Evolutionary conservation across 2,329 filamentous ascomycete species (phyloP).

Genomic region (Trichoderma sp.): DNA sequence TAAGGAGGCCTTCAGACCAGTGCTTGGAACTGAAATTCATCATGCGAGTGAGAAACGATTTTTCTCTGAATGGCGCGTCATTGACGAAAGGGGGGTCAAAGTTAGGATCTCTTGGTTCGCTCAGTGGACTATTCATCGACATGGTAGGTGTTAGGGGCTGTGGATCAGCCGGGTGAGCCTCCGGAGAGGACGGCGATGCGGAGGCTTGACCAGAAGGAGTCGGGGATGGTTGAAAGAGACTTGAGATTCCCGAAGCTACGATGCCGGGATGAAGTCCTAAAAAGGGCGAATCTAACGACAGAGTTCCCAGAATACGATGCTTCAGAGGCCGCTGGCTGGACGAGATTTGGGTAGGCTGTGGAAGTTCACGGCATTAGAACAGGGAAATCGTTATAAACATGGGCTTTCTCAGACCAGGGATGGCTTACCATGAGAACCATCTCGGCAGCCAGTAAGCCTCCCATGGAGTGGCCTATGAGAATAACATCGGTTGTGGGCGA

Average conservation of each 20-base stretch:
- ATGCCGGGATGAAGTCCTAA: constrained; percentile 87
- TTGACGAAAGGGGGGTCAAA: constrained; percentile 77
- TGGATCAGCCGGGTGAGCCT: constrained; percentile 18
- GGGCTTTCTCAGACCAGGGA: not conserved
- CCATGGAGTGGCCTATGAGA: constrained; percentile 86
- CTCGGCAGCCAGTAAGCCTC: constrained; percentile 78
- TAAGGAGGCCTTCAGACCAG: constrained; percentile 62
- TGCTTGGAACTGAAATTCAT: constrained; percentile 82
- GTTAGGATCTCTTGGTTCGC: constrained; percentile 51
- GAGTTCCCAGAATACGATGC: constrained; percentile 74
- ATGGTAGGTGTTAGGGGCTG: not conserved
- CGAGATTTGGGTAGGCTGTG: constrained; percentile 35
- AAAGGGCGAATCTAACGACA: constrained; percentile 84
- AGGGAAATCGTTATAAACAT: not conserved
- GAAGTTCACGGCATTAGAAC: constrained; percentile 1
- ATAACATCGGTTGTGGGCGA: constrained; percentile 72
- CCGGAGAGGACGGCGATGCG: not conserved
- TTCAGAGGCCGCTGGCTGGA: constrained; percentile 48
- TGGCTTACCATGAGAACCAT: constrained; percentile 61
- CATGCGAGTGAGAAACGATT: constrained; percentile 65
- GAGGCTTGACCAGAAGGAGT: constrained; percentile 21
- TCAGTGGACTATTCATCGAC: constrained; percentile 22
- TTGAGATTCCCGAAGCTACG: constrained; percentile 75
- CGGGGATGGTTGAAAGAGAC: constrained; percentile 61
- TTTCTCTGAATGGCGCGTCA: constrained; percentile 65